Percentiles rank a stretch among this genome's conserved stretches.
phyloP scores from a whole-genome alignment of 495 filamentous ascomycete genomes.

The Venustampulla echinocandica region DNA sequence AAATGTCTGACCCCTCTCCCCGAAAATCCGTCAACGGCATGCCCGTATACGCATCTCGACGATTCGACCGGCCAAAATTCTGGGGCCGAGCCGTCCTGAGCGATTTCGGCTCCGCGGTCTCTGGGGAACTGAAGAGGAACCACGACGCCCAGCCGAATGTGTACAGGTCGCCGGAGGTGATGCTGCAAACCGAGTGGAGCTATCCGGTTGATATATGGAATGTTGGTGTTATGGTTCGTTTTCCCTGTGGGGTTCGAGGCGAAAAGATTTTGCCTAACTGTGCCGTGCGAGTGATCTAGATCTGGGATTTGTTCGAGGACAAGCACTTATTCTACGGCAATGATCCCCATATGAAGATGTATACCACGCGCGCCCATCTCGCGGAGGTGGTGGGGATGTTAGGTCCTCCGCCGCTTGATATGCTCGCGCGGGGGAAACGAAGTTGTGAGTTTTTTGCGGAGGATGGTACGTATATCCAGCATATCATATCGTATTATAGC shows the following conservation, averaged over 20 bases:
- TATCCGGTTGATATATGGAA: constrained; percentile 44
- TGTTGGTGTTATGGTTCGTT: constrained; percentile 40
- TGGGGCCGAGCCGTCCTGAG: constrained; percentile 28
- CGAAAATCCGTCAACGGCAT: constrained; percentile 25
- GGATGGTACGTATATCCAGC: constrained; percentile 5
- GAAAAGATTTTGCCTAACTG: constrained; percentile 14
- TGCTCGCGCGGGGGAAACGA: constrained; percentile 30
- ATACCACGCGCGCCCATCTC: constrained; percentile 36
- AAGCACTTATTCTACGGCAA: constrained; percentile 35
- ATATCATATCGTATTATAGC: background rate
- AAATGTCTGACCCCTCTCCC: constrained; percentile 24
- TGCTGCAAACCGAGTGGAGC: constrained; percentile 35
- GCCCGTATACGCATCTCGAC: constrained; percentile 27
- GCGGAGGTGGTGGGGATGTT: constrained; percentile 38
- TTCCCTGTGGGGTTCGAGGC: constrained; percentile 2
- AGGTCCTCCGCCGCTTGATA: constrained; percentile 35
- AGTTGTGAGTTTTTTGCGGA: constrained; percentile 25
- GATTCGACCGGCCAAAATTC: constrained; percentile 19
- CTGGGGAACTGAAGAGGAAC: constrained; percentile 21
- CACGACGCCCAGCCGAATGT: background rate
- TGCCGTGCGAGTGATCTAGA: constrained; percentile 27
- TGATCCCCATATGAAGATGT: constrained; percentile 34
- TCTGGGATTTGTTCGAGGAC: constrained; percentile 44
- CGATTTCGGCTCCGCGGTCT: constrained; percentile 40
- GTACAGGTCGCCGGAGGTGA: constrained; percentile 35